A percentile compares a stretch with the other conserved stretches of the same genome.
Conservation (phyloP, 2,329 filamentous ascomycete genomes). For the Clonostachys byssicola region DNA sequence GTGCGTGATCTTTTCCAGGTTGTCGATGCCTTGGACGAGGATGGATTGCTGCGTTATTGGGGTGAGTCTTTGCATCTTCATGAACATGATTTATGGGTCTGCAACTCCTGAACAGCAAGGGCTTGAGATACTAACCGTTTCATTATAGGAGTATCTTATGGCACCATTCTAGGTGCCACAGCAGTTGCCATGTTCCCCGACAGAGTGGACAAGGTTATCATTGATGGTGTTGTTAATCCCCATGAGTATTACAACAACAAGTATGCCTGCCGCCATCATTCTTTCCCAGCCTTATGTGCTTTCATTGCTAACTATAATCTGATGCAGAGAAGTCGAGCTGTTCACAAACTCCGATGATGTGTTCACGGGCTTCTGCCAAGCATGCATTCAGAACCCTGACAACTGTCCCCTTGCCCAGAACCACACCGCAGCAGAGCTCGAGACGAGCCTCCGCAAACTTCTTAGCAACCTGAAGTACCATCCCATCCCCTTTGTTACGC, state of each 20-base stretch:
- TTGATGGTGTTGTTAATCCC: constrained; percentile 28
- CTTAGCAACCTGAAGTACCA: constrained; percentile 17
- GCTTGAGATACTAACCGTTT: not conserved
- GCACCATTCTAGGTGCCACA: constrained; percentile 29
- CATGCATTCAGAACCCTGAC: constrained; percentile 16
- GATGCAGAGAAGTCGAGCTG: constrained; percentile 13
- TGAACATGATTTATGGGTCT: not conserved
- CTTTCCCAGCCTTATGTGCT: no score
- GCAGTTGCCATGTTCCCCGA: constrained; percentile 36
- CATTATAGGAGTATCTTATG: constrained; percentile 30
- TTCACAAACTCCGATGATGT: constrained; percentile 15
- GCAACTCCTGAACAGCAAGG: not conserved
- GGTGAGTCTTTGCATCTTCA: constrained; percentile 11
- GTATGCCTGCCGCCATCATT: not conserved
- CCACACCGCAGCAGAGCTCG: constrained; percentile 24
- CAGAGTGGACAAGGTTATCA: constrained; percentile 26
- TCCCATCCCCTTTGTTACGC: constrained; percentile 12
- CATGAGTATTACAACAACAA: constrained; percentile 21
- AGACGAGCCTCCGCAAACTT: constrained; percentile 19
- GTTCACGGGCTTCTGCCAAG: constrained; percentile 17
- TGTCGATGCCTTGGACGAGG: constrained; percentile 32
- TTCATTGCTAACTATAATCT: no score
- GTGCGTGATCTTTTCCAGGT: constrained; percentile 38
- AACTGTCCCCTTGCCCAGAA: constrained; percentile 20
- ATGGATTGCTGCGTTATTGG: constrained; percentile 27